Evolutionary conservation across 169 alveolate genomes (phyloP).

Genomic region (Plasmodium fragile): DNA sequence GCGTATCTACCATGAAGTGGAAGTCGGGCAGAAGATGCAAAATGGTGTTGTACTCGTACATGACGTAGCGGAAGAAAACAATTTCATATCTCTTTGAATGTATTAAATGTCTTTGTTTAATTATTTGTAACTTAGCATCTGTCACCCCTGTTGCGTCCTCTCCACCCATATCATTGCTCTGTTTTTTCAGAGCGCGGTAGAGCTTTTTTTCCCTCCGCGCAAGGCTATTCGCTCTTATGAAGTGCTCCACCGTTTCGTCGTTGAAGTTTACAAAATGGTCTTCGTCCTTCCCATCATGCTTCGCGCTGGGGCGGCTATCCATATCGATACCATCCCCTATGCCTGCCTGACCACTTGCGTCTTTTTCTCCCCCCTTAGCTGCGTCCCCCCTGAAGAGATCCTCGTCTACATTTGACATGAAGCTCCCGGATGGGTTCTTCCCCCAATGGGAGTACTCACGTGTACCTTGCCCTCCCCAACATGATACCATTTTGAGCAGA

Average conservation of each 20-base stretch:
- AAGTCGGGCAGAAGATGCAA: not conserved
- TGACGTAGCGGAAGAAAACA: not conserved
- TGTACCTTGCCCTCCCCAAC: not conserved
- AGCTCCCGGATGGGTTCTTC: not conserved
- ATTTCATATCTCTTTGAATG: slow-evolving; percentile 7
- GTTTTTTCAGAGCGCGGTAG: not conserved
- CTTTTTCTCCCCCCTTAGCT: not conserved
- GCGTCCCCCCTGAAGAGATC: not conserved
- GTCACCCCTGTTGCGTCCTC: not conserved
- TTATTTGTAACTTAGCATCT: not conserved
- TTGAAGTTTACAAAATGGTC: slow-evolving; percentile 5
- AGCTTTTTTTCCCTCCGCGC: not conserved
- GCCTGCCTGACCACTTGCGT: not conserved
- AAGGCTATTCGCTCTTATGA: not conserved
- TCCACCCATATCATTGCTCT: not conserved
- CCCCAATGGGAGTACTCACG: not conserved
- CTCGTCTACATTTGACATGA: not conserved
- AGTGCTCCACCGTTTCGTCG: not conserved
- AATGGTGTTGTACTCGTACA: not conserved
- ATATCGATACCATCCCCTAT: not conserved
- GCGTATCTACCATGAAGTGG: not conserved
- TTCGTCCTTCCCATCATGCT: not conserved
- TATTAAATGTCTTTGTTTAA: not conserved
- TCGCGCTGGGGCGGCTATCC: not conserved
- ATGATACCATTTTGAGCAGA: not conserved